Conservation (phyloP, 441 rosid species). For the Mallotus repandus region DNA sequence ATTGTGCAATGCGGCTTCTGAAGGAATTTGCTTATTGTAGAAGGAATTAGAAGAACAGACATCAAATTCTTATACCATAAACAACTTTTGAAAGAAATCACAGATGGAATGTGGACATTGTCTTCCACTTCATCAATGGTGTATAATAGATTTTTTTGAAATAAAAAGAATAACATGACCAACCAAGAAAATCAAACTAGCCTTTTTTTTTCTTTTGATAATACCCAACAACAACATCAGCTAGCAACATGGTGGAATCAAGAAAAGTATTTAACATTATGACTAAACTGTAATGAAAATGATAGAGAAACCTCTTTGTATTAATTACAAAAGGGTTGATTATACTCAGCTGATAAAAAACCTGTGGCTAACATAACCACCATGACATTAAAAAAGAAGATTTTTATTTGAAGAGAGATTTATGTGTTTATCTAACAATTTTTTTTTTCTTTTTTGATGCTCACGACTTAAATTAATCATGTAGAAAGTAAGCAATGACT, state of each 20-base stretch:
- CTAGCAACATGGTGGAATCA: neutral
- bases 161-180: neutral
- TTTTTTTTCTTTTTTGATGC: no score
- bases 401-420: neutral
- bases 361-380: conserved; percentile 37
- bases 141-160: neutral
- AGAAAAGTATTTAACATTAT: neutral
- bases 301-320: conserved; percentile 27
- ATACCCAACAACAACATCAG: conserved; percentile 18
- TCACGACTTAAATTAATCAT: no score
- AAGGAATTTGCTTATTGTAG: conserved; percentile 9
- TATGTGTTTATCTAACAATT: no score
- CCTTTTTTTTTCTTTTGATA: conserved; percentile 1
- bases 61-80: neutral
- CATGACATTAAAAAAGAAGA: conserved; percentile 17
- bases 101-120: neutral
- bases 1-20: no score
- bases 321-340: neutral
- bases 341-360: neutral
- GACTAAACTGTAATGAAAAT: conserved; percentile 34
- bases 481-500: no score
- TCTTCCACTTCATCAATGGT: neutral
- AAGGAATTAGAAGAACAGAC: neutral
- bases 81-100: neutral
- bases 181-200: neutral